phyloP scores from a whole-genome alignment of 1,284 basidiomycete genomes.

The Ganoderma multipileum region DNA sequence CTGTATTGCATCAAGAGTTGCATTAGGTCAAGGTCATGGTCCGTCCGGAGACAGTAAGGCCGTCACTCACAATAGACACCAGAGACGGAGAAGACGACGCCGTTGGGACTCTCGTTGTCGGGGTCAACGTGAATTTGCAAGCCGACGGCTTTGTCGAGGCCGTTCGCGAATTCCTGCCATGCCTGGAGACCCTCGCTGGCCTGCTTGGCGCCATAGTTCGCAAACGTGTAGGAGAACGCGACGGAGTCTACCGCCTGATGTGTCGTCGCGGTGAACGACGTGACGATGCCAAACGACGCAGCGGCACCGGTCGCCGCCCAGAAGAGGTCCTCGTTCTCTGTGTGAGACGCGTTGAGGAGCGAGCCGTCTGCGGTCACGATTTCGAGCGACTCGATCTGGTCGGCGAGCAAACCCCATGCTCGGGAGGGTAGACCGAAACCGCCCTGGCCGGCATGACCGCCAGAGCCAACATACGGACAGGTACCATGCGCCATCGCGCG shows the following conservation, averaged over 20 bases:
- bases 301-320: slow-evolving; percentile 51
- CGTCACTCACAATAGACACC: slow-evolving; percentile 16
- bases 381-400: slow-evolving; percentile 14
- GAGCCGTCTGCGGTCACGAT: slow-evolving; percentile 58
- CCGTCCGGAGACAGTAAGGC: not conserved
- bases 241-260: slow-evolving; percentile 13
- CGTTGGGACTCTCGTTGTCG: not conserved
- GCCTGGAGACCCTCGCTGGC: slow-evolving; percentile 18
- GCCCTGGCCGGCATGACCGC: slow-evolving; percentile 19
- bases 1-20: not conserved
- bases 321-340: slow-evolving; percentile 45
- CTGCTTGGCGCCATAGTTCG: slow-evolving; percentile 11
- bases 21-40: not conserved
- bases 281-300: slow-evolving; percentile 50
- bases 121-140: slow-evolving; percentile 14
- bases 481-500: slow-evolving; percentile 22
- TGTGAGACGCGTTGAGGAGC: slow-evolving; percentile 48
- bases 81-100: slow-evolving; percentile 10
- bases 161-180: slow-evolving; percentile 18
- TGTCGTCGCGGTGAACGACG: slow-evolving; percentile 38
- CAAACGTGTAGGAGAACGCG: slow-evolving; percentile 18
- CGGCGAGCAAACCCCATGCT: slow-evolving; percentile 17
- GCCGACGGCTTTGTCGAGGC: slow-evolving; percentile 15
- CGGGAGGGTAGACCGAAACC: slow-evolving; percentile 20
- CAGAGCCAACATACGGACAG: slow-evolving; percentile 19